Base-by-base conservation (phyloP, 2,329 filamentous ascomycete species). In the Leptographium wingfieldii region DNA sequence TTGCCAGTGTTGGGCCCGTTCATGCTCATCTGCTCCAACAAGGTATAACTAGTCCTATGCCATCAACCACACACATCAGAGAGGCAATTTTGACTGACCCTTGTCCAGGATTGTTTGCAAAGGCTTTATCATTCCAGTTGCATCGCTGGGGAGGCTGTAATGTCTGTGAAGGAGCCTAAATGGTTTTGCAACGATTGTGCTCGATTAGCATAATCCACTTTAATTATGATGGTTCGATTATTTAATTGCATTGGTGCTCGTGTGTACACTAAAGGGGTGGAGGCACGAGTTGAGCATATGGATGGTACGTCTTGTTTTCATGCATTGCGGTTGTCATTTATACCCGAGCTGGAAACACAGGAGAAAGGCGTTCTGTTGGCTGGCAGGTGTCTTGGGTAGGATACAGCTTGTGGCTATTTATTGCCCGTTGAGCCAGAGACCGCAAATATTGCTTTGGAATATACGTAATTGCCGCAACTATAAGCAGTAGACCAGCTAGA, bases 61-160 rank as follows among this genome's bases (percentile, higher is more conserved):
- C 4, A 33, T 4, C 52, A 2, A 19, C n/a, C 49, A 33, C 11
- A 40, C 10, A 25, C 10, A 38, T 6, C n/a, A 25, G 33, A 55
- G 53, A 56, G 33, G 22, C n/a, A 38, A 16, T 27, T 22, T 25
- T 25, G 16, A 31, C 40, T 49, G 29, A 57, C 43, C 3, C 25
- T 33, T 19, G 6, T 48, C 11, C 31, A 81, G 77, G 60, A 66
- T 51, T 80, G 78, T 62, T 60, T 66, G 5, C 70, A 67, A 9
- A 74, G 77, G 3, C 65, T 80, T 1, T 81, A 80, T 60, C 80
- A 83, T 64, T 71, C 35, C 69, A 72, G 55, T n/a, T 83, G 80
- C 64, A 73, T 79, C 40, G 67, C 67, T 35, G 62, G 68, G 3
- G 65, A 69, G 5, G 70, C 74, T 7, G 67, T 69, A 22, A 70